A percentile compares a stretch with the other conserved stretches of the same genome.
Evolutionary conservation across 1,284 basidiomycete species (phyloP).

Genomic region (Boletus calvinii): DNA sequence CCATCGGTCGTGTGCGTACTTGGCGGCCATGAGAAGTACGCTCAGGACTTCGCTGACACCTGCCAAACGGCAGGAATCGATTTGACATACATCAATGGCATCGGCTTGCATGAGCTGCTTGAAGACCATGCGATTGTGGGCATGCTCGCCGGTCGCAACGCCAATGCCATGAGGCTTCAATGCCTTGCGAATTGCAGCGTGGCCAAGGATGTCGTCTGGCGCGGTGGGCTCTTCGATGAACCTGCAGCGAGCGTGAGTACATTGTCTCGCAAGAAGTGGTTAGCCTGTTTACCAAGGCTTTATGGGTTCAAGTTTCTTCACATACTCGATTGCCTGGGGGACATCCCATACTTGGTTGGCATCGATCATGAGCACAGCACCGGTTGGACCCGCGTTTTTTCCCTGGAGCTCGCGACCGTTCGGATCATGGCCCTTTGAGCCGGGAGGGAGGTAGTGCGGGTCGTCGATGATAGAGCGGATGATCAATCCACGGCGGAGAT

Average conservation of each 20-base stretch:
- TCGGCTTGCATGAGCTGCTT: conserved; percentile 94
- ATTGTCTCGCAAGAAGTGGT: not conserved
- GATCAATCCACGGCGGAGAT: conserved; percentile 82
- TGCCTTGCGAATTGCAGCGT: conserved; percentile 77
- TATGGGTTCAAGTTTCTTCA: conserved; percentile 75
- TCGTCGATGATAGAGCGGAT: conserved; percentile 95
- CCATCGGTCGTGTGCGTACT: conserved; percentile 45
- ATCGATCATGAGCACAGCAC: conserved; percentile 94
- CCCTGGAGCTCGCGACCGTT: conserved; percentile 63
- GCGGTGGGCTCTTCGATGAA: conserved; percentile 97
- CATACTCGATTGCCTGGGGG: conserved; percentile 88
- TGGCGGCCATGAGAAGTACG: conserved; percentile 93
- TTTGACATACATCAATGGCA: conserved; percentile 88
- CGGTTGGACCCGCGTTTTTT: conserved; percentile 94
- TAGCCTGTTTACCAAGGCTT: conserved; percentile 74
- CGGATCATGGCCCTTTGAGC: conserved; percentile 58
- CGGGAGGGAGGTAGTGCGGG: conserved; percentile 66
- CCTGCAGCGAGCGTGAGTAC: conserved; percentile 42
- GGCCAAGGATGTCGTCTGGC: conserved; percentile 87
- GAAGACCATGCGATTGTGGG: conserved; percentile 96
- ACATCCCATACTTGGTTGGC: conserved; percentile 99
- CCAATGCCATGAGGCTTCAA: conserved; percentile 85
- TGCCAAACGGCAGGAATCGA: conserved; percentile 91
- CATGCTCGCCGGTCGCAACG: conserved; percentile 95
- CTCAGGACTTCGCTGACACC: conserved; percentile 93